Percentiles rank a stretch among this genome's conserved stretches.
These are phyloP conservation scores for Claviceps sp. DNA, from an alignment of 2,329 filamentous ascomycete genomes.

Conservation along the genomic window DNA sequence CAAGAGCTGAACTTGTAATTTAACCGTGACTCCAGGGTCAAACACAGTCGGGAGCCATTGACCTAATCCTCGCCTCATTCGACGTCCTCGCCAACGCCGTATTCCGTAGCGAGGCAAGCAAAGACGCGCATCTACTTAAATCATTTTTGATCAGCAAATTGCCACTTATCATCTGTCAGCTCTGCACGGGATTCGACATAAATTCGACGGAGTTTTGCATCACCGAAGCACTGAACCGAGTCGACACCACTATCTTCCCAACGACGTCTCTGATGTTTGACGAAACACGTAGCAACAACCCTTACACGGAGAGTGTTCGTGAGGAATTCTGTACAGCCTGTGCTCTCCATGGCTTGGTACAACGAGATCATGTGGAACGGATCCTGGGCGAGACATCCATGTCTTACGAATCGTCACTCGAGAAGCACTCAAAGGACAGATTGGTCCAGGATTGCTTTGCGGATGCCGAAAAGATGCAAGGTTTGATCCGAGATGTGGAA, in stretches of 20 bases:
- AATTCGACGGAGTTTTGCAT: conserved; percentile 61
- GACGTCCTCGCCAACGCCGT: conserved; percentile 81
- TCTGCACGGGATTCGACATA: conserved; percentile 45
- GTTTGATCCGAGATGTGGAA: conserved; percentile 69
- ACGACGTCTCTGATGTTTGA: conserved; percentile 47
- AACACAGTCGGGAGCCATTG: conserved; percentile 61
- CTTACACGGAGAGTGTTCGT: conserved; percentile 44
- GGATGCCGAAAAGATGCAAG: conserved; percentile 62
- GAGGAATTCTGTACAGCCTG: conserved; percentile 82
- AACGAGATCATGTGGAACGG: conserved; percentile 61
- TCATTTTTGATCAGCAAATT: conserved; percentile 71
- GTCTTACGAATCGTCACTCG: conserved; percentile 59
- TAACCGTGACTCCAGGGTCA: conserved; percentile 44
- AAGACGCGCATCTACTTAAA: conserved; percentile 58
- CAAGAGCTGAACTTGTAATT: conserved; percentile 5
- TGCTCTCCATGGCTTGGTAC: conserved; percentile 73
- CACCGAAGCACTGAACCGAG: conserved; percentile 60
- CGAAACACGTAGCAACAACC: conserved; percentile 42
- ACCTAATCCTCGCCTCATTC: conserved; percentile 79
- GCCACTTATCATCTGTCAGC: conserved; percentile 38
- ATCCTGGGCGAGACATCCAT: conserved; percentile 77
- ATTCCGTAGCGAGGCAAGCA: conserved; percentile 46
- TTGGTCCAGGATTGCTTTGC: conserved; percentile 66
- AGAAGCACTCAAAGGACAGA: conserved; percentile 64
- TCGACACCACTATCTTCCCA: conserved; percentile 65